Evolutionary conservation across 371 early-diverging fungal genomes (phyloP).

Genomic region (Dipsacomyces acuminosporus): DNA sequence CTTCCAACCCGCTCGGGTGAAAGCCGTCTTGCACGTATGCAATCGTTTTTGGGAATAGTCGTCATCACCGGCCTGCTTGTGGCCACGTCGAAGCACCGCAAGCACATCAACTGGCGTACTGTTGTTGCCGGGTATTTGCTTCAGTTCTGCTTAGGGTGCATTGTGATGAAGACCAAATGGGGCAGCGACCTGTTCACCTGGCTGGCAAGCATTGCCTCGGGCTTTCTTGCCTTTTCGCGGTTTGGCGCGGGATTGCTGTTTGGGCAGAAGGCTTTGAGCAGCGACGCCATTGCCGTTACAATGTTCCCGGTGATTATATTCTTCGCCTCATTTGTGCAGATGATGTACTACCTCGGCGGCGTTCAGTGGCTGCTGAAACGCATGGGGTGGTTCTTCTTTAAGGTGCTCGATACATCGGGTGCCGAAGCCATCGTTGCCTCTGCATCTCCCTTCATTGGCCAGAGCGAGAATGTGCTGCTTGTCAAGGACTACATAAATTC

Average conservation of each 20-base stretch:
- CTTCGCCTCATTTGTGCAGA: slow-evolving; percentile 78
- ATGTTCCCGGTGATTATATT: slow-evolving; percentile 81
- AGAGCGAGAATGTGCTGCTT: slow-evolving; percentile 80
- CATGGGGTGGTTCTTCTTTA: slow-evolving; percentile 65
- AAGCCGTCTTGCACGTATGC: slow-evolving; percentile 20
- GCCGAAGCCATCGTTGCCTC: slow-evolving; percentile 84
- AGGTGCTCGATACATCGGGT: slow-evolving; percentile 74
- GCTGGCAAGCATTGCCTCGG: slow-evolving; percentile 60
- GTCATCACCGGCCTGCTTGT: slow-evolving; percentile 5
- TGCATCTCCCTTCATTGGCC: slow-evolving; percentile 78
- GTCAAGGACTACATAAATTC: slow-evolving; percentile 76
- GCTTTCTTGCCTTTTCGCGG: slow-evolving; percentile 62
- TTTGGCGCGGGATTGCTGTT: slow-evolving; percentile 66
- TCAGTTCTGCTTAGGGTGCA: slow-evolving; percentile 74
- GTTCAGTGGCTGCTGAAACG: slow-evolving; percentile 72
- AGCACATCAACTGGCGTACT: slow-evolving; percentile 56
- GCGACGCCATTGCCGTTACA: slow-evolving; percentile 56
- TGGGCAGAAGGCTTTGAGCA: slow-evolving; percentile 48
- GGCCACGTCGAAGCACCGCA: slow-evolving; percentile 1
- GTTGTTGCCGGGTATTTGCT: slow-evolving; percentile 66
- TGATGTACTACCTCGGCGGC: slow-evolving; percentile 75
- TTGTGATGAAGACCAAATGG: slow-evolving; percentile 67
- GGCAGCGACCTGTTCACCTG: slow-evolving; percentile 74
- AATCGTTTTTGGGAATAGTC: slow-evolving; percentile 23
- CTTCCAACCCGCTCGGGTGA: slow-evolving; percentile 13